Conservation (phyloP, 2,329 filamentous ascomycete genomes). For the Neofusicoccum ribis region DNA sequence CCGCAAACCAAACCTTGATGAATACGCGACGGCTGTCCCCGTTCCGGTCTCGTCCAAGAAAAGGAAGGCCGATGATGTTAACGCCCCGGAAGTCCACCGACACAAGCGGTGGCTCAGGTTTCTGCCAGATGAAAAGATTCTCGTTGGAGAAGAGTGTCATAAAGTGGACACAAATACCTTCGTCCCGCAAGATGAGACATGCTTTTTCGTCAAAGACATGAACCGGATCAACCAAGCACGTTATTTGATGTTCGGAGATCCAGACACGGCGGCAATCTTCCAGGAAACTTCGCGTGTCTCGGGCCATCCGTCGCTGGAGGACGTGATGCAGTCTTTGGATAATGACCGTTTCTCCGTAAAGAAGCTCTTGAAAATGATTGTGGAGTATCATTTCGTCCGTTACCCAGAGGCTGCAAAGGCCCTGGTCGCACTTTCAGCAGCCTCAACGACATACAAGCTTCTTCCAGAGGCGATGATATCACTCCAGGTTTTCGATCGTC, state of each 20-base stretch:
- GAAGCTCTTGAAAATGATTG: neutral
- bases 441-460: neutral
- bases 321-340: neutral
- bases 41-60: neutral
- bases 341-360: neutral
- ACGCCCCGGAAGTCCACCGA: neutral
- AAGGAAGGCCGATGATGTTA: neutral
- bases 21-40: neutral
- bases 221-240: neutral
- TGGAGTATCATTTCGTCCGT: neutral
- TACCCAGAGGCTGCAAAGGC: neutral
- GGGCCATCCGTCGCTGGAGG: neutral
- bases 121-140: neutral
- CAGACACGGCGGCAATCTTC: neutral
- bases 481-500: neutral
- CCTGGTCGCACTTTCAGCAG: neutral
- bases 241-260: neutral
- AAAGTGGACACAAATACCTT: neutral
- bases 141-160: neutral
- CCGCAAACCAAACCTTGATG: neutral
- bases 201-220: neutral
- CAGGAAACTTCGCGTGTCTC: neutral
- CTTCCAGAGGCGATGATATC: neutral
- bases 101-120: neutral
- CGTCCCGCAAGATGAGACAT: neutral